Conservation (phyloP, 2,329 filamentous ascomycete species). For the Colletotrichum sp. region DNA sequence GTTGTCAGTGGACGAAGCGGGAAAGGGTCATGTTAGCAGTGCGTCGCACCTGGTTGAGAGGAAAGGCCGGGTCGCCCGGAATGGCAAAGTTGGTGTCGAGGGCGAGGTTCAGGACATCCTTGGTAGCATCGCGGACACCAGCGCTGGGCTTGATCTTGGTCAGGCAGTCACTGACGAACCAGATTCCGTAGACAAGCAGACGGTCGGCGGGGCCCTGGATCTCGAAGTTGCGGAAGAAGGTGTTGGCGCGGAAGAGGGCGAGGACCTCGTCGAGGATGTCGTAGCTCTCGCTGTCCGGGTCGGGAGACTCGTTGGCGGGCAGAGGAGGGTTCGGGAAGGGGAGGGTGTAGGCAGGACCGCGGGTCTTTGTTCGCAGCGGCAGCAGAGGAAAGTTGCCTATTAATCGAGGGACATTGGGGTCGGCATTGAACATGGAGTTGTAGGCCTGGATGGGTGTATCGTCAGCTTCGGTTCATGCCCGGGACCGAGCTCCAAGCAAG, state of each 20-base stretch:
- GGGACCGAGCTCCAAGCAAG: neutral
- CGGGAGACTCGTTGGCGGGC: slow-evolving; percentile 66
- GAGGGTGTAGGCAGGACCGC: slow-evolving; percentile 92
- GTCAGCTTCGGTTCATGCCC: slow-evolving; percentile 24
- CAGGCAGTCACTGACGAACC: slow-evolving; percentile 91
- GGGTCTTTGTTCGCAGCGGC: slow-evolving; percentile 91
- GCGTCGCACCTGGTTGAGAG: slow-evolving; percentile 78
- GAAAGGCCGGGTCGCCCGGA: slow-evolving; percentile 91
- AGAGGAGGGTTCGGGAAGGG: slow-evolving; percentile 63
- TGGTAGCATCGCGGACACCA: slow-evolving; percentile 60
- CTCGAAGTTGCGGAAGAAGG: slow-evolving; percentile 99
- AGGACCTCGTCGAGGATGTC: slow-evolving; percentile 96
- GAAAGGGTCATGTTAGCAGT: neutral
- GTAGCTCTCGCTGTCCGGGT: slow-evolving; percentile 91
- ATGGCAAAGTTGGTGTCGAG: slow-evolving; percentile 93
- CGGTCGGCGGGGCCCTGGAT: slow-evolving; percentile 96
- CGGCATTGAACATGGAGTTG: slow-evolving; percentile 95
- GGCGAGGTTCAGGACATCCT: slow-evolving; percentile 89
- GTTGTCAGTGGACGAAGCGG: neutral
- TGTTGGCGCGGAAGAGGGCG: slow-evolving; percentile 93
- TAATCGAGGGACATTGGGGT: slow-evolving; percentile 66
- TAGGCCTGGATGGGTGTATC: slow-evolving; percentile 70
- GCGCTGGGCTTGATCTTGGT: slow-evolving; percentile 82
- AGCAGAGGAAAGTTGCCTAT: slow-evolving; percentile 94
- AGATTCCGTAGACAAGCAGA: slow-evolving; percentile 93